Percentiles rank a stretch among this genome's conserved stretches.
These are phyloP conservation scores for Paramecium caudatum DNA, from an alignment of 73 alveolate genomes.

Conservation along the genomic window DNA sequence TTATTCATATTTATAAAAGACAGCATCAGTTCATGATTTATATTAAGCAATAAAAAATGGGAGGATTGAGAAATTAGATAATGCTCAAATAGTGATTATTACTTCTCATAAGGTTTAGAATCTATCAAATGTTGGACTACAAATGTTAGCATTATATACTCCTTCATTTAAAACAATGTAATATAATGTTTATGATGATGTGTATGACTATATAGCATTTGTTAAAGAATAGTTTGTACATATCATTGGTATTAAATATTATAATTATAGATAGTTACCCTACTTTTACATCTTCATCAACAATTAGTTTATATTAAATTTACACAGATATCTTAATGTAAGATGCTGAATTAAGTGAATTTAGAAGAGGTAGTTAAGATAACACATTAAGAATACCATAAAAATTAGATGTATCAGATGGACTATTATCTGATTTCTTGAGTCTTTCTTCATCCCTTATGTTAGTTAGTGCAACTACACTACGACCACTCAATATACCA, in stretches of 20 bases:
- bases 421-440: constrained; percentile 17
- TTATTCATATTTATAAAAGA: constrained; percentile 52
- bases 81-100: not conserved
- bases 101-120: constrained; percentile 61
- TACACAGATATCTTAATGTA: constrained; percentile 11
- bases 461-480: not conserved
- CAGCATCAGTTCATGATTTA: constrained; percentile 38
- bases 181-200: constrained; percentile 16
- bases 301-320: constrained; percentile 38
- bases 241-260: constrained; percentile 27
- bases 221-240: constrained; percentile 17
- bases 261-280: constrained; percentile 39
- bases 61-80: constrained; percentile 25
- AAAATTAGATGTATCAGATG: constrained; percentile 5
- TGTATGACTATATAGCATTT: not conserved
- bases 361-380: constrained; percentile 4
- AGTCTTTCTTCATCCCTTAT: constrained; percentile 32
- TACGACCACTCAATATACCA: constrained; percentile 53
- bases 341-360: constrained; percentile 50
- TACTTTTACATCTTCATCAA: constrained; percentile 18
- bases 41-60: constrained; percentile 29
- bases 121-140: constrained; percentile 13
- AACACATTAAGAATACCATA: not conserved
- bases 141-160: not conserved
- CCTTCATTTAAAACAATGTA: not conserved